Evolutionary conservation across 2,329 filamentous ascomycete genomes (phyloP).

Genomic region (Beauveria asiatica): DNA sequence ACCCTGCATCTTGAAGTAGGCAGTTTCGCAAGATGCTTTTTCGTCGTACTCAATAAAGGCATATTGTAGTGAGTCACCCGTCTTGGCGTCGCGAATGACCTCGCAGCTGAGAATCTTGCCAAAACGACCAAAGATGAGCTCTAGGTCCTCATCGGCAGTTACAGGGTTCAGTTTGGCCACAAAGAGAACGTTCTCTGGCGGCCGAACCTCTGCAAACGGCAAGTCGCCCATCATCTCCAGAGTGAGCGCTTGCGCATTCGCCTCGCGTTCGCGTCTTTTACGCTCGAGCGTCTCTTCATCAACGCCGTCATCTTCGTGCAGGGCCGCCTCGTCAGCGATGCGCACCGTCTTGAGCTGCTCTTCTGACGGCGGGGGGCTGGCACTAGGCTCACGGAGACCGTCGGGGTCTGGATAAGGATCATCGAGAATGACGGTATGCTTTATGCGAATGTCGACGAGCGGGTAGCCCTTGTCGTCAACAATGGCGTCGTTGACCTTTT

Average conservation of each 20-base stretch:
- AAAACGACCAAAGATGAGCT: constrained; percentile 94
- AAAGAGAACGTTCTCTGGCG: constrained; percentile 93
- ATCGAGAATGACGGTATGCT: constrained; percentile 85
- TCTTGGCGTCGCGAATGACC: constrained; percentile 88
- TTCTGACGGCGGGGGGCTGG: constrained; percentile 72
- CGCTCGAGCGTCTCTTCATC: constrained; percentile 78
- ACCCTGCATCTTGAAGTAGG: constrained; percentile 98
- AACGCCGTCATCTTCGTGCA: constrained; percentile 60
- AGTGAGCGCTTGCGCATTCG: constrained; percentile 85
- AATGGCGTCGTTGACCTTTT: constrained; percentile 87
- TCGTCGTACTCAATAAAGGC: constrained; percentile 96
- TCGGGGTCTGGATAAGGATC: constrained; percentile 82
- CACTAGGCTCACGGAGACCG: constrained; percentile 65
- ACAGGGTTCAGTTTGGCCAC: constrained; percentile 98
- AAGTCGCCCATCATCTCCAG: constrained; percentile 97
- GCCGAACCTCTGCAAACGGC: constrained; percentile 94
- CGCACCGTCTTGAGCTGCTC: constrained; percentile 85
- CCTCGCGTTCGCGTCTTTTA: constrained; percentile 77
- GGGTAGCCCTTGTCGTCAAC: constrained; percentile 80
- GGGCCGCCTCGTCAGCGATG: constrained; percentile 79
- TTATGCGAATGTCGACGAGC: constrained; percentile 87
- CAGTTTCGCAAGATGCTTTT: constrained; percentile 84
- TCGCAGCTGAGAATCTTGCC: constrained; percentile 93
- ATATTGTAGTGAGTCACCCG: constrained; percentile 91
- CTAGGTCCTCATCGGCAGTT: constrained; percentile 86